A percentile compares a stretch with the other conserved stretches of the same genome.
Evolutionary conservation across 2,329 filamentous ascomycete species (phyloP).

Genomic region (Apiospora pterosperma): DNA sequence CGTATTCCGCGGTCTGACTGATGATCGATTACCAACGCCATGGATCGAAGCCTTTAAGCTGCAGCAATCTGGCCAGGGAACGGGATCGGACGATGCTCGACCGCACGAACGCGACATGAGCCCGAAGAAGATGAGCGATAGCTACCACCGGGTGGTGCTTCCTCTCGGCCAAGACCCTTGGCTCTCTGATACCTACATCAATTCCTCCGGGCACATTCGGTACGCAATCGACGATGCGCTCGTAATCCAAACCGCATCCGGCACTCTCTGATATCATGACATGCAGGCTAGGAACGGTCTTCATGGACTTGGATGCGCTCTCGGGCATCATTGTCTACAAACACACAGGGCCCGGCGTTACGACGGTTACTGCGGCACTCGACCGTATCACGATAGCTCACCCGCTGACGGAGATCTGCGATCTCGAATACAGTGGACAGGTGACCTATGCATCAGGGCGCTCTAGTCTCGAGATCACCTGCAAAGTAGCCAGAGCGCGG

Average conservation of each 20-base stretch:
- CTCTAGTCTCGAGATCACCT: slow-evolving; percentile 70
- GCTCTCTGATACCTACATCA: slow-evolving; percentile 75
- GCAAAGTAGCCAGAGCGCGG: slow-evolving; percentile 68
- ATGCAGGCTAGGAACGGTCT: slow-evolving; percentile 61
- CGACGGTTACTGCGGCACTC: slow-evolving; percentile 46
- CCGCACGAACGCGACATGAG: slow-evolving; percentile 50
- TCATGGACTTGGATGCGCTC: slow-evolving; percentile 78
- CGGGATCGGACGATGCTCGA: slow-evolving; percentile 18
- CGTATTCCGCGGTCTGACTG: slow-evolving; percentile 33
- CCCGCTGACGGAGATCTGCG: slow-evolving; percentile 72
- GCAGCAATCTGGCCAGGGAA: slow-evolving; percentile 41
- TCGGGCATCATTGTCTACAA: slow-evolving; percentile 75
- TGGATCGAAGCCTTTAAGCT: slow-evolving; percentile 66
- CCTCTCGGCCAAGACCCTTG: slow-evolving; percentile 72
- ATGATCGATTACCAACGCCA: slow-evolving; percentile 43
- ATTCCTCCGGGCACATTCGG: slow-evolving; percentile 71
- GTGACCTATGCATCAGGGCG: slow-evolving; percentile 68
- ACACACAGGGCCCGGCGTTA: slow-evolving; percentile 54
- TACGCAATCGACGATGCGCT: slow-evolving; percentile 34
- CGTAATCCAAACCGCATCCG: slow-evolving; percentile 21
- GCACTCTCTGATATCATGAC: not conserved
- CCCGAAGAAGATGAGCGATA: slow-evolving; percentile 69
- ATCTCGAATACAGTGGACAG: slow-evolving; percentile 65
- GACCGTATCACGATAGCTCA: slow-evolving; percentile 58
- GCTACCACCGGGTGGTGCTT: slow-evolving; percentile 65